These are phyloP conservation scores for Symbiodinium pilosum DNA, from an alignment of 73 alveolate species.

Conservation along the genomic window DNA sequence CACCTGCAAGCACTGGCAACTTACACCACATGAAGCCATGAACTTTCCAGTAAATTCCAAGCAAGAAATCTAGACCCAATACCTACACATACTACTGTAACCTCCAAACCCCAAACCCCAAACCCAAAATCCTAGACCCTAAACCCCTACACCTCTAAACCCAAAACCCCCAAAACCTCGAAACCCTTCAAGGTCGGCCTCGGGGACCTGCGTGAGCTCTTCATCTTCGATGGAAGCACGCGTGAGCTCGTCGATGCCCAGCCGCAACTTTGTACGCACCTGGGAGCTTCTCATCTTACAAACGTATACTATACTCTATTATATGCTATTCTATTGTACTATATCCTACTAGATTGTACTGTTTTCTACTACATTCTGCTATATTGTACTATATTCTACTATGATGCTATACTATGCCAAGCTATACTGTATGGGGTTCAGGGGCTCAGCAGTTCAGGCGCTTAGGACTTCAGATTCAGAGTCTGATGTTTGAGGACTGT, in stretches of 20 bases:
- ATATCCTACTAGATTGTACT: too few relatives aligned
- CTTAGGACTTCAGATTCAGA: neutral
- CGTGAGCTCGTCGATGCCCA: constrained; percentile 90
- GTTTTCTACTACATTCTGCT: too few relatives aligned
- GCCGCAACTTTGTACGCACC: constrained; percentile 30
- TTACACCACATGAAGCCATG: too few relatives aligned
- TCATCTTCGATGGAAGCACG: constrained; percentile 72
- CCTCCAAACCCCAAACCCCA: neutral
- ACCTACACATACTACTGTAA: neutral
- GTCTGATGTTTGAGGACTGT: neutral
- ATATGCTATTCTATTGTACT: too few relatives aligned
- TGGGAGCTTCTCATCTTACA: neutral
- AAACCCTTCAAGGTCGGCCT: neutral
- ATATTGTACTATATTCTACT: too few relatives aligned
- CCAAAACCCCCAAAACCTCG: neutral
- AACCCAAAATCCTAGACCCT: neutral
- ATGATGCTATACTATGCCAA: too few relatives aligned
- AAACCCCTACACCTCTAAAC: neutral
- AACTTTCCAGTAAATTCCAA: too few relatives aligned
- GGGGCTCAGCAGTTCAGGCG: too few relatives aligned
- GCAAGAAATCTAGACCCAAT: too few relatives aligned
- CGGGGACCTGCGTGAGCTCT: constrained; percentile 61
- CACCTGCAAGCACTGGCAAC: too few relatives aligned
- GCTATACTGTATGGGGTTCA: too few relatives aligned
- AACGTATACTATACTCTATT: too few relatives aligned